Conservation (phyloP, 345 rosid genomes). For the Moricandia arvensis region DNA sequence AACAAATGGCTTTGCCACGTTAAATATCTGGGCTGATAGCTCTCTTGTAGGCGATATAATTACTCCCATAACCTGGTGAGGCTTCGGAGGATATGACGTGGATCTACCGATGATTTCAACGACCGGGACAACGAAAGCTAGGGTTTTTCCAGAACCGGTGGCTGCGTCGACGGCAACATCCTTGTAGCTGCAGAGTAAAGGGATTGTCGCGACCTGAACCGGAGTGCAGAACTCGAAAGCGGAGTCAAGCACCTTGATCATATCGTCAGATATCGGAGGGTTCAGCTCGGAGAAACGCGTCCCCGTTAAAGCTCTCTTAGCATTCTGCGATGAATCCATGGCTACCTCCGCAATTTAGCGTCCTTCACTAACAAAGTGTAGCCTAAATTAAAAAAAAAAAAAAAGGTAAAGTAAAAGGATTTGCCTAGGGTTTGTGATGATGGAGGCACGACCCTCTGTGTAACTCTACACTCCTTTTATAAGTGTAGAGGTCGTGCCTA, state of each 20-base stretch:
- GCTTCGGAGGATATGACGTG: not conserved
- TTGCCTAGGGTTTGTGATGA: too few relatives aligned
- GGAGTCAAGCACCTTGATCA: not conserved
- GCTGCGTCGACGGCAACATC: not conserved
- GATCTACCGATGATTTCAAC: not conserved
- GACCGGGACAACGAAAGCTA: not conserved
- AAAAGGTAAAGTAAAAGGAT: too few relatives aligned
- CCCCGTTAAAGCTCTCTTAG: not conserved
- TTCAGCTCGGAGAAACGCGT: not conserved
- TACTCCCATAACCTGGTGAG: not conserved
- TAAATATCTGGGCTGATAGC: too few relatives aligned
- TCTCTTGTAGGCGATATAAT: too few relatives aligned
- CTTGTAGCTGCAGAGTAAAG: not conserved
- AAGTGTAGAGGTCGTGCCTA: too few relatives aligned
- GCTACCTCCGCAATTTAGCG: not conserved
- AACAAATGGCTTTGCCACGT: too few relatives aligned
- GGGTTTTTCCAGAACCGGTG: not conserved
- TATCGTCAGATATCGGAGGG: not conserved
- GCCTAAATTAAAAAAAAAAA: too few relatives aligned
- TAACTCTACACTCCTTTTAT: too few relatives aligned
- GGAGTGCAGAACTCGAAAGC: not conserved
- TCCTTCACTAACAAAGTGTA: too few relatives aligned
- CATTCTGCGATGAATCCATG: not conserved
- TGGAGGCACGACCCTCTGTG: too few relatives aligned
- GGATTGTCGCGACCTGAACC: not conserved